Conservation (phyloP, 768 basidiomycete species). For the Russula griseocarnosa region DNA sequence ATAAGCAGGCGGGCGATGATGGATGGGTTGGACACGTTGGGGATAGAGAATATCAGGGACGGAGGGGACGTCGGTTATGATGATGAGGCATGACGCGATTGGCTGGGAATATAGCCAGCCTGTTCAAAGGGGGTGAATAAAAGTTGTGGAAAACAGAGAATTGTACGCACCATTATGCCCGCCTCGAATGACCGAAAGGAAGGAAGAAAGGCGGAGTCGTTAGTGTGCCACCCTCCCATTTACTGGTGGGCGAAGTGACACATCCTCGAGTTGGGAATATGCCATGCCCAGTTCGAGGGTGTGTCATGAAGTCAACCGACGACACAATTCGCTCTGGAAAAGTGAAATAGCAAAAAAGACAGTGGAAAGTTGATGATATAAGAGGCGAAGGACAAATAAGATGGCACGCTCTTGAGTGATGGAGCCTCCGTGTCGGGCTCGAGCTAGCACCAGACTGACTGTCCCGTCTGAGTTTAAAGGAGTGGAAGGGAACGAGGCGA, state of each 20-base stretch:
- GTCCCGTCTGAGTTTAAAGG: too few species aligned
- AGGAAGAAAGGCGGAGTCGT: not conserved
- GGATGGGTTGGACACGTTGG: not conserved
- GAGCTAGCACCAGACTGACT: too few species aligned
- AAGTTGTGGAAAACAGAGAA: not conserved
- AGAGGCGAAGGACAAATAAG: not conserved
- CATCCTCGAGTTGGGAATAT: not conserved
- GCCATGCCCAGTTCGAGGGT: not conserved
- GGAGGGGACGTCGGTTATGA: not conserved
- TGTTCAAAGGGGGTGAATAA: not conserved
- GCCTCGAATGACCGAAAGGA: not conserved
- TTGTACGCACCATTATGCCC: not conserved
- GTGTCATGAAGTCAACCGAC: not conserved
- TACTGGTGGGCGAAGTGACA: not conserved
- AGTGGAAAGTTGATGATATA: not conserved
- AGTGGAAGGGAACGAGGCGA: too few species aligned
- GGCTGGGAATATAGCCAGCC: not conserved
- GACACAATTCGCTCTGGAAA: too few species aligned
- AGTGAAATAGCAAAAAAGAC: not conserved
- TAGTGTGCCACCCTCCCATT: not conserved
- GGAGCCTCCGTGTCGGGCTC: too few species aligned
- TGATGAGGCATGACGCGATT: not conserved
- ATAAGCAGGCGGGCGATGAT: not conserved
- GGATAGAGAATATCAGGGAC: too few species aligned
- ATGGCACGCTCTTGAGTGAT: not conserved